A percentile compares a stretch with the other conserved stretches of the same genome.
phyloP scores from a whole-genome alignment of 768 basidiomycete species.

The Hypholoma sublateritium region DNA sequence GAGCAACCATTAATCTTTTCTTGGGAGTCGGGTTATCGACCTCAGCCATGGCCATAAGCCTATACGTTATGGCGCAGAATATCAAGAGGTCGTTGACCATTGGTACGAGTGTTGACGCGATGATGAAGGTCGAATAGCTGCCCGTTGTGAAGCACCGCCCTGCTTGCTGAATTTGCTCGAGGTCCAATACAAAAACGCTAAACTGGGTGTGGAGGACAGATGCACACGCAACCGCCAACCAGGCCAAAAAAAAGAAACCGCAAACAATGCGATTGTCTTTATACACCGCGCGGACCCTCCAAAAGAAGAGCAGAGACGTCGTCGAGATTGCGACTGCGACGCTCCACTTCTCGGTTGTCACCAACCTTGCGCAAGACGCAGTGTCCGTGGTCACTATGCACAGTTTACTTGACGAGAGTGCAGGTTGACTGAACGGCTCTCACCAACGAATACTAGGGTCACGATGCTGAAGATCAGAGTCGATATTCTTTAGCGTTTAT shows the following conservation, averaged over 20 bases:
- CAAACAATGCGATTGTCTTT: not conserved
- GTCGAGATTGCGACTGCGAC: not conserved
- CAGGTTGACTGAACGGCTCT: not conserved
- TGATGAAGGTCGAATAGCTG: not conserved
- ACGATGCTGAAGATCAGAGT: not conserved
- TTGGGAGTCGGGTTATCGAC: not conserved
- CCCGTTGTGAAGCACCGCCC: not conserved
- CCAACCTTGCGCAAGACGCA: not conserved
- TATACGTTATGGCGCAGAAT: not conserved
- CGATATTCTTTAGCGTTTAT: not conserved
- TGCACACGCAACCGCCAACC: not conserved
- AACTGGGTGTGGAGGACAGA: not conserved
- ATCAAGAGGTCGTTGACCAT: not conserved
- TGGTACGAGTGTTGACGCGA: not conserved
- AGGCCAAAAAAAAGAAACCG: not conserved
- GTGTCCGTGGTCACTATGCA: not conserved
- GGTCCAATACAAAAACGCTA: not conserved
- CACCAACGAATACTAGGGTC: not conserved
- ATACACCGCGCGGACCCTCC: not conserved
- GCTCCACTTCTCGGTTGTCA: not conserved
- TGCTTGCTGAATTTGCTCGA: not conserved
- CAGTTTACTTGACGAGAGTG: not conserved
- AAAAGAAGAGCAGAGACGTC: not conserved
- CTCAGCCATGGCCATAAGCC: not conserved
- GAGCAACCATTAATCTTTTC: not conserved